Evolutionary conservation across 169 alveolate species (phyloP).

Genomic region (Cryptosporidium ubiquitum): DNA sequence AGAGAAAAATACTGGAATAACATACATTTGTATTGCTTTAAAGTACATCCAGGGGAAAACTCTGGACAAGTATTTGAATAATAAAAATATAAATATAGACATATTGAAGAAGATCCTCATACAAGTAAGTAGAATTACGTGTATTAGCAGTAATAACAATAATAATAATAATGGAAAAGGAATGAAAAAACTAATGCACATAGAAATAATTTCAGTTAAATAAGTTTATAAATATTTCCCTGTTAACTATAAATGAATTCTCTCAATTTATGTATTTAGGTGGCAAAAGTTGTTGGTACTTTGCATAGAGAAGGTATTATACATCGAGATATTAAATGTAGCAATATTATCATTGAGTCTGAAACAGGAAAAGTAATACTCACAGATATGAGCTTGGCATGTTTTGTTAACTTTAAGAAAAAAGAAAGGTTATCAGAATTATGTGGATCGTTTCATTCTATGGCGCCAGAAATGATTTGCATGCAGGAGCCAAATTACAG

Average conservation of each 20-base stretch:
- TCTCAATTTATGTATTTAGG: neutral
- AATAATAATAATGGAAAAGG: too few species aligned
- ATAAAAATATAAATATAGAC: neutral
- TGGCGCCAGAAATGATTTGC: slow-evolving; percentile 74
- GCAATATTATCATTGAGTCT: slow-evolving; percentile 24
- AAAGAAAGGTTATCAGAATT: slow-evolving; percentile 23
- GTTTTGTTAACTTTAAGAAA: neutral
- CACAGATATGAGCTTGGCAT: slow-evolving; percentile 52
- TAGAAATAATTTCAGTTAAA: too few species aligned
- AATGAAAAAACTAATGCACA: neutral
- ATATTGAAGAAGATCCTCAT: neutral
- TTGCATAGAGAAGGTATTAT: slow-evolving; percentile 47
- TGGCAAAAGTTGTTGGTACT: slow-evolving; percentile 9
- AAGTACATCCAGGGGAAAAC: slow-evolving; percentile 13
- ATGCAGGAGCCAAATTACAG: slow-evolving; percentile 30
- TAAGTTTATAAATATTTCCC: too few species aligned
- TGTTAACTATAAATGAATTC: neutral
- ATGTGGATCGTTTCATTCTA: slow-evolving; percentile 67
- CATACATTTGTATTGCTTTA: slow-evolving; percentile 45
- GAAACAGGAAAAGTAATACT: slow-evolving; percentile 4
- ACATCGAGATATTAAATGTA: slow-evolving; percentile 61
- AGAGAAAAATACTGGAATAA: slow-evolving; percentile 1
- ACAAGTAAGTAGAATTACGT: slow-evolving; percentile 14
- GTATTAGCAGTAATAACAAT: neutral
- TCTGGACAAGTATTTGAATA: slow-evolving; percentile 14